Evolutionary conservation across 306 rosid species (phyloP).

Genomic region (Oemleria cerasiformis): DNA sequence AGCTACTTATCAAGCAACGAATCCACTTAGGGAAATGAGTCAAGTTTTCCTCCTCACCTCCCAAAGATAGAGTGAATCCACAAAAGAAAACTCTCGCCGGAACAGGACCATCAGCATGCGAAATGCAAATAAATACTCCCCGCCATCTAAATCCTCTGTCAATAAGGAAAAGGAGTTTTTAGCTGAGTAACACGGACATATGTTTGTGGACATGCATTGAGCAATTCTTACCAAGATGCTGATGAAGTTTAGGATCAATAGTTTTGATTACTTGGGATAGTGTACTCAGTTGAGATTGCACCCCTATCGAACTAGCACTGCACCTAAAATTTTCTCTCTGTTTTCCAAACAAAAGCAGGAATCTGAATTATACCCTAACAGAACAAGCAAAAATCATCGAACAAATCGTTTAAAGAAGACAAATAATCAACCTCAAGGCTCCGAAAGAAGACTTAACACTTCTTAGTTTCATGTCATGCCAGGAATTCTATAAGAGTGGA

Average conservation of each 20-base stretch:
- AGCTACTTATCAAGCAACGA: slow-evolving; percentile 18
- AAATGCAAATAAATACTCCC: slow-evolving; percentile 91
- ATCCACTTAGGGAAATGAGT: slow-evolving; percentile 1
- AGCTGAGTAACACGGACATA: slow-evolving; percentile 9
- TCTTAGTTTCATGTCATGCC: background rate
- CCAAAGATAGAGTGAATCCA: slow-evolving; percentile 91
- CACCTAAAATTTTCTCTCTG: slow-evolving; percentile 90
- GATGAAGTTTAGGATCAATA: slow-evolving; percentile 91
- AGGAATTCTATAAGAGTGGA: background rate
- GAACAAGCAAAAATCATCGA: slow-evolving; percentile 10
- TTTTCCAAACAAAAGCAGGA: slow-evolving; percentile 32
- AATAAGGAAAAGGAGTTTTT: slow-evolving; percentile 29
- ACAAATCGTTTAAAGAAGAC: slow-evolving; percentile 7
- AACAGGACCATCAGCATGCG: slow-evolving; percentile 99
- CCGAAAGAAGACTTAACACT: slow-evolving; percentile 6
- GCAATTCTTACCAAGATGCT: slow-evolving; percentile 72
- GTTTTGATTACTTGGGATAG: slow-evolving; percentile 89
- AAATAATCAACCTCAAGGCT: slow-evolving; percentile 1
- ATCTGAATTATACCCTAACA: slow-evolving; percentile 27
- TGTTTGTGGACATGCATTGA: background rate
- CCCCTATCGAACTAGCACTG: slow-evolving; percentile 75
- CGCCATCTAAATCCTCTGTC: slow-evolving; percentile 94
- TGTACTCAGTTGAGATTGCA: slow-evolving; percentile 84
- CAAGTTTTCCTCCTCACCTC: slow-evolving; percentile 58
- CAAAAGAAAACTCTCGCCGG: slow-evolving; percentile 92